A percentile compares a stretch with the other conserved stretches of the same genome.
Conservation (phyloP, 2,329 filamentous ascomycete genomes). For the Aureobasidium musti region DNA sequence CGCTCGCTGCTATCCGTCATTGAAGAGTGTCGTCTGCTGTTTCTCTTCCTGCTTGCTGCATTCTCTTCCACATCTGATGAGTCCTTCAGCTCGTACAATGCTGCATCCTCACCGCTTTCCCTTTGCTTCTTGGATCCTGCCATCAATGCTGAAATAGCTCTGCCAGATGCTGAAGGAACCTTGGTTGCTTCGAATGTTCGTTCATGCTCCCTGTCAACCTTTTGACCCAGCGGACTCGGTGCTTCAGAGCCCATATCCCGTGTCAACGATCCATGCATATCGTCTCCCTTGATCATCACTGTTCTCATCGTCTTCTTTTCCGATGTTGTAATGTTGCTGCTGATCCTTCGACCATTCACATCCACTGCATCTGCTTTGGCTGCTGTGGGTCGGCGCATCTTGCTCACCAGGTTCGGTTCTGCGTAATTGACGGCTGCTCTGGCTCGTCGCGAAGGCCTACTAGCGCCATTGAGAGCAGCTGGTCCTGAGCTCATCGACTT, state of each 20-base stretch:
- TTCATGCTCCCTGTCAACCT: slow-evolving; percentile 28
- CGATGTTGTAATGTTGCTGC: slow-evolving; percentile 1
- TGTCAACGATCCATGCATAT: slow-evolving; percentile 33
- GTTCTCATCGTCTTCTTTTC: slow-evolving; percentile 26
- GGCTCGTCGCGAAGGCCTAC: slow-evolving; percentile 49
- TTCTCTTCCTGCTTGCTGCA: background rate
- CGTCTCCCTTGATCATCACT: slow-evolving; percentile 38
- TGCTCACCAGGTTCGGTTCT: slow-evolving; percentile 51
- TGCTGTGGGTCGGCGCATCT: slow-evolving; percentile 54
- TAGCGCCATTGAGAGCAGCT: slow-evolving; percentile 35
- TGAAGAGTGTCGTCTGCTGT: slow-evolving; percentile 29
- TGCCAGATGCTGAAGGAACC: slow-evolving; percentile 5
- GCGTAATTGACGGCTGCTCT: slow-evolving; percentile 53
- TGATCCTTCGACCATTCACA: background rate
- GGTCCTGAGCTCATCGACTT: slow-evolving; percentile 34
- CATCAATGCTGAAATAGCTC: slow-evolving; percentile 31
- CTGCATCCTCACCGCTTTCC: slow-evolving; percentile 34
- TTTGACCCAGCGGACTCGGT: slow-evolving; percentile 34
- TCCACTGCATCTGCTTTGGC: slow-evolving; percentile 51
- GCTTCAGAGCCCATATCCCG: slow-evolving; percentile 21
- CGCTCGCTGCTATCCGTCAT: slow-evolving; percentile 7
- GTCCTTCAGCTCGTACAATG: slow-evolving; percentile 42
- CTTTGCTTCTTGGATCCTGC: slow-evolving; percentile 22
- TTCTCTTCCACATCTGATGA: slow-evolving; percentile 32
- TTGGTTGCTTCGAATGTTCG: slow-evolving; percentile 7